Evolutionary conservation across 2,329 filamentous ascomycete species (phyloP).

Genomic region (Calonectria multiphialidica): DNA sequence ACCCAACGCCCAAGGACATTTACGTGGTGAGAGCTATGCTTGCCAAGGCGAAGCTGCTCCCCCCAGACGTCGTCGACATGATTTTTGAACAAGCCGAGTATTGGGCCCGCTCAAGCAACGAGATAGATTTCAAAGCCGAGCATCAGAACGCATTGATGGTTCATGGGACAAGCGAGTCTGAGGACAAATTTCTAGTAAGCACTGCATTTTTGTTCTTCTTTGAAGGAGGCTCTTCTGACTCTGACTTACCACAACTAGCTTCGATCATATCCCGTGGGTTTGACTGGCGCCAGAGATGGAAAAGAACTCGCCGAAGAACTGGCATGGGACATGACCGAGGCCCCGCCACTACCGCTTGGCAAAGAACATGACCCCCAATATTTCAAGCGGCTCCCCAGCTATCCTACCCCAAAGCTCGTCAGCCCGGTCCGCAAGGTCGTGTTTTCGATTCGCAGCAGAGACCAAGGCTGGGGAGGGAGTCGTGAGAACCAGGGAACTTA

Average conservation of each 20-base stretch:
- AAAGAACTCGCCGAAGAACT: slow-evolving; percentile 43
- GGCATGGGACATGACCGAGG: slow-evolving; percentile 46
- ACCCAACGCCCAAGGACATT: slow-evolving; percentile 62
- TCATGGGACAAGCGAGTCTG: slow-evolving; percentile 32
- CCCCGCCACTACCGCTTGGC: slow-evolving; percentile 42
- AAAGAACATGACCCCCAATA: slow-evolving; percentile 43
- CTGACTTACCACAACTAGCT: slow-evolving; percentile 42
- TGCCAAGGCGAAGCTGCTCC: slow-evolving; percentile 56
- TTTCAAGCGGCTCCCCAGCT: slow-evolving; percentile 51
- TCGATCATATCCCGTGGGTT: slow-evolving; percentile 54
- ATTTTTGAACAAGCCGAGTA: slow-evolving; percentile 73
- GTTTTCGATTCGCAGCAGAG: slow-evolving; percentile 67
- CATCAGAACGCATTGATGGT: slow-evolving; percentile 39
- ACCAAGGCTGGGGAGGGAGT: slow-evolving; percentile 68
- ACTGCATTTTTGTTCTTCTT: background rate
- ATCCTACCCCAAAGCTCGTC: slow-evolving; percentile 54
- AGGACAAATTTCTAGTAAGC: slow-evolving; percentile 52
- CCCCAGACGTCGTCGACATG: slow-evolving; percentile 66
- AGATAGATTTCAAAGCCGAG: slow-evolving; percentile 43
- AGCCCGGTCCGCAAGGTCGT: slow-evolving; percentile 71
- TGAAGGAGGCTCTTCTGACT: background rate
- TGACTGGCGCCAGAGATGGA: slow-evolving; percentile 44
- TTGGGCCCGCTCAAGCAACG: slow-evolving; percentile 65
- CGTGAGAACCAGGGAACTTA: slow-evolving; percentile 53
- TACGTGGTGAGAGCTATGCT: slow-evolving; percentile 62